Evolutionary conservation across 768 basidiomycete genomes (phyloP).

Genomic region (Dendrothele bispora): DNA sequence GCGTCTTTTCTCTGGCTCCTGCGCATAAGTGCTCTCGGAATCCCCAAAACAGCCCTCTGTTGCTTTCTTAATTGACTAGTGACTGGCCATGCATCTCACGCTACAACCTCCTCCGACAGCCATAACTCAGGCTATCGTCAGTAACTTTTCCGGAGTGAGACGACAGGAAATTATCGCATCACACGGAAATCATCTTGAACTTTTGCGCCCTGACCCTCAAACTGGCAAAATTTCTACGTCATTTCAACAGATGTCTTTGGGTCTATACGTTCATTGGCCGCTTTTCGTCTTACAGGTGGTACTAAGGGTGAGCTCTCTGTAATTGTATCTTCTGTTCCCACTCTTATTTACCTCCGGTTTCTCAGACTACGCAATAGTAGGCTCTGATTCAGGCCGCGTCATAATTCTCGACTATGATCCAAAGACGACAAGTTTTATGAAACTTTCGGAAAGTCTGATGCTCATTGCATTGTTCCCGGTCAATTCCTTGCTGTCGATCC

Average conservation of each 20-base stretch:
- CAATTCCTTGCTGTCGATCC: constrained; percentile 96
- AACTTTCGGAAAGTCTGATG: constrained; percentile 95
- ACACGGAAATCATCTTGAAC: constrained; percentile 88
- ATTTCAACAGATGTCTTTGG: constrained; percentile 90
- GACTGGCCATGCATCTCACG: constrained; percentile 85
- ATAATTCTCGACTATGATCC: constrained; percentile 96
- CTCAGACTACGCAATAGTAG: constrained; percentile 97
- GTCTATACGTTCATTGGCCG: constrained; percentile 83
- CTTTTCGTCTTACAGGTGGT: constrained; percentile 94
- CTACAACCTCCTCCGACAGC: constrained; percentile 81
- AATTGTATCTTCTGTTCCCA: constrained; percentile 18
- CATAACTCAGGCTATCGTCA: constrained; percentile 81
- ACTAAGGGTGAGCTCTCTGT: constrained; percentile 81
- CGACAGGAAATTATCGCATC: constrained; percentile 95
- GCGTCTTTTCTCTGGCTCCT: too few relatives aligned
- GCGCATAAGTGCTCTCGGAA: too few relatives aligned
- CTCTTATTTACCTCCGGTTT: constrained; percentile 37
- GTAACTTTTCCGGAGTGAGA: constrained; percentile 91
- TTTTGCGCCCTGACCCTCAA: constrained; percentile 84
- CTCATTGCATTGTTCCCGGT: constrained; percentile 93
- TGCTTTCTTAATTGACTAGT: constrained; percentile 18
- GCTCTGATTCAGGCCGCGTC: constrained; percentile 96
- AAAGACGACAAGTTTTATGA: constrained; percentile 85
- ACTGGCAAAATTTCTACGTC: constrained; percentile 88
- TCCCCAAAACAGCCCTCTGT: too few relatives aligned